These are phyloP conservation scores for Coemansia biformis DNA, from an alignment of 192 early-diverging fungal species.

Conservation along the genomic window DNA sequence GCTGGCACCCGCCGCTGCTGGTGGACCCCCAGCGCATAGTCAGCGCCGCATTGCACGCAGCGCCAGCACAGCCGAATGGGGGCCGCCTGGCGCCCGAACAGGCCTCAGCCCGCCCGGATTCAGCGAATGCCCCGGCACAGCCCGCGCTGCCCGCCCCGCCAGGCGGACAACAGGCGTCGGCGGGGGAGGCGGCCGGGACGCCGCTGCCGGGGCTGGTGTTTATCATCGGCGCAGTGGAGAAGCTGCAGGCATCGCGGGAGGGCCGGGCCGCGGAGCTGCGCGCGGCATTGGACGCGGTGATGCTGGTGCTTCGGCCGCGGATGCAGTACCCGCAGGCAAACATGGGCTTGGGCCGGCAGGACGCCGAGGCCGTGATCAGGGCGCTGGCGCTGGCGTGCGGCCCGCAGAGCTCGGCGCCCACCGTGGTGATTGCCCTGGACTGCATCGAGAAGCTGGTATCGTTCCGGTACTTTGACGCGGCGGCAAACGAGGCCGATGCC, in stretches of 20 bases:
- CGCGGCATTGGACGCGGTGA: conserved; percentile 50
- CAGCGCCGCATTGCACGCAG: neutral
- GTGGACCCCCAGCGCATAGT: conserved; percentile 7
- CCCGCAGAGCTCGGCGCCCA: conserved; percentile 53
- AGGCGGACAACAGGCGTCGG: neutral
- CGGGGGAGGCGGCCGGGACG: neutral
- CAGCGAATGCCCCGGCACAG: neutral
- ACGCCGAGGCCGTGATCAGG: conserved; percentile 52
- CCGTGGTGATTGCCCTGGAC: conserved; percentile 69
- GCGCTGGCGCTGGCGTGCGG: conserved; percentile 71
- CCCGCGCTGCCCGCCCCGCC: neutral
- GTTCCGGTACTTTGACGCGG: conserved; percentile 54
- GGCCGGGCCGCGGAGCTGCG: conserved; percentile 48
- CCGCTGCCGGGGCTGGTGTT: conserved; percentile 53
- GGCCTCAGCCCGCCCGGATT: too few relatives aligned
- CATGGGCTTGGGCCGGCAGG: conserved; percentile 15
- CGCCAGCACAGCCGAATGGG: neutral
- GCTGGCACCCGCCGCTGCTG: neutral
- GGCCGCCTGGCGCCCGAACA: too few relatives aligned
- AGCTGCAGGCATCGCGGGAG: conserved; percentile 55
- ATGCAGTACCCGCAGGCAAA: conserved; percentile 7
- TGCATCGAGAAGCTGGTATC: conserved; percentile 76
- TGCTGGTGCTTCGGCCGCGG: conserved; percentile 16
- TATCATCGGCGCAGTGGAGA: conserved; percentile 61
- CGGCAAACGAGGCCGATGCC: conserved; percentile 12